These are phyloP conservation scores for Amylostereum areolatum DNA, from an alignment of 1,284 basidiomycete genomes.

Conservation along the genomic window DNA sequence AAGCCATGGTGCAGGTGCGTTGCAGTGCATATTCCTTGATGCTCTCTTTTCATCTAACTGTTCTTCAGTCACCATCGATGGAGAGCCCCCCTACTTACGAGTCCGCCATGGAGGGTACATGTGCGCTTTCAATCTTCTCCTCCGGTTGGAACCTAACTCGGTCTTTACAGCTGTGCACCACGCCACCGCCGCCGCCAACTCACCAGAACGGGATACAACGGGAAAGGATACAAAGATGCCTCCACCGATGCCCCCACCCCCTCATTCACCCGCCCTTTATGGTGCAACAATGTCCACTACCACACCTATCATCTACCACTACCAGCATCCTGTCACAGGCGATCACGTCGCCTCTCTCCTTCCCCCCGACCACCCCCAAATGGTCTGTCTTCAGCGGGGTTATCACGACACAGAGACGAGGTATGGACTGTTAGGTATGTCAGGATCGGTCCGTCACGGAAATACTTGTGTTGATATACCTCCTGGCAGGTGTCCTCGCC, in stretches of 20 bases:
- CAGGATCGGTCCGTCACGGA: background rate
- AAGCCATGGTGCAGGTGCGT: no score
- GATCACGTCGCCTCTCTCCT: slow-evolving; percentile 45
- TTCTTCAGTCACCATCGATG: background rate
- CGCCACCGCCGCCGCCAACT: no score
- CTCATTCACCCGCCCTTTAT: no score
- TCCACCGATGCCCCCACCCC: no score
- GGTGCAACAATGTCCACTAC: slow-evolving; percentile 2
- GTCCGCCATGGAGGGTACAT: background rate
- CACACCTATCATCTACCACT: slow-evolving; percentile 33
- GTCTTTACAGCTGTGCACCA: background rate
- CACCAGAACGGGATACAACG: no score
- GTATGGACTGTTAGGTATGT: slow-evolving; percentile 64
- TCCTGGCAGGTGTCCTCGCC: slow-evolving; percentile 56
- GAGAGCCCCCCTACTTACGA: slow-evolving; percentile 13
- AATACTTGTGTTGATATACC: background rate
- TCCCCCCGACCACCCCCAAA: slow-evolving; percentile 72
- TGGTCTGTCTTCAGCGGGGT: slow-evolving; percentile 74
- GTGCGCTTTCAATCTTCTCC: background rate
- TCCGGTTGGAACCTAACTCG: background rate
- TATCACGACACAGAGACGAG: slow-evolving; percentile 52
- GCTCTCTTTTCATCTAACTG: background rate
- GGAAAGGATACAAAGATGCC: no score
- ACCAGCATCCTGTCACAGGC: slow-evolving; percentile 40
- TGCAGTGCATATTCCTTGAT: no score